Base-by-base conservation (phyloP, 164 flowering plant genomes). In the Kingdonia uniflora region DNA sequence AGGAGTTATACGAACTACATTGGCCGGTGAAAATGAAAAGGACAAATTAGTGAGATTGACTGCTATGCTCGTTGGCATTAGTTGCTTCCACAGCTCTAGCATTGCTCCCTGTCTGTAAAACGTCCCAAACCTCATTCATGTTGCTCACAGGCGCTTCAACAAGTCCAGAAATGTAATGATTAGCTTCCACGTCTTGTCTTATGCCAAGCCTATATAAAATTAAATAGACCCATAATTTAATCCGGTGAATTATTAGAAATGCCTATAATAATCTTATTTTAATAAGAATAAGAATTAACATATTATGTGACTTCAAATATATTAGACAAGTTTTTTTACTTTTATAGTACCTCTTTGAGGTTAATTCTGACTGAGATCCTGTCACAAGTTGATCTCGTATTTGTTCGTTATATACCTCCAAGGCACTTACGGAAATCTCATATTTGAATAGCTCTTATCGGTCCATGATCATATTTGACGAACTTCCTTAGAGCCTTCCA, bases 361-460 rank as follows among this genome's bases (percentile, higher is more conserved):
- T 8, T 29, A 29, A 29, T 29, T 8, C 35, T 88, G 97, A n/a
- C n/a, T n/a, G n/a, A n/a, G n/a, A n/a, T n/a, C n/a, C n/a, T n/a
- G n/a, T n/a, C n/a, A n/a, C n/a, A n/a, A n/a, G n/a, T n/a, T n/a
- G n/a, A 65, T 92, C 97, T 49, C 97, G 74, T 49, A 92, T 94
- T 84, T 89, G 99, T 65, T 92, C 99, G 59, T 92, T 92, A 51
- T 92, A 92, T 48, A 92, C 87, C 68, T 92, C 99, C 54, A 92
- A 80, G 96, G 87, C 86, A 64, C 88, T 96, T 45, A 92, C 96
- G 44, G 90, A 75, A 55, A 88, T 77, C 55, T 84, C 85, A 57
- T n/a, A n/a, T n/a, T n/a, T n/a, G n/a, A n/a, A n/a, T n/a, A n/a
- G n/a, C n/a, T n/a, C n/a, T n/a, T n/a, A n/a, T 92, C 97, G 80